Conservation (phyloP, 306 rosid genomes). For the Pyrus communis region DNA sequence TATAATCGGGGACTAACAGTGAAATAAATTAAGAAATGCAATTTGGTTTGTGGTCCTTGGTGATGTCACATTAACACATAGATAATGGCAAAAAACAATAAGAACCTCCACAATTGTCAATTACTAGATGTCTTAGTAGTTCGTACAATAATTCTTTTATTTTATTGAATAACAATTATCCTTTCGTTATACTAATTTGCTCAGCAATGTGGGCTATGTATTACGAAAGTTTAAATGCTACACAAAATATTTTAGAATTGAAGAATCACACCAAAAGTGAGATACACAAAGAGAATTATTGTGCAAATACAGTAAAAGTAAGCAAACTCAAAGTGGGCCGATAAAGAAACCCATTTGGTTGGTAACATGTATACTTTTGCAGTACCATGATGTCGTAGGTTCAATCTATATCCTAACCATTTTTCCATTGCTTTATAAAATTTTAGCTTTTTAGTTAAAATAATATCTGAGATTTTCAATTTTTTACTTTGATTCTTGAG, state of each 20-base stretch:
- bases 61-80: neutral
- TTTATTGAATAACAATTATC: neutral
- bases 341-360: too few relatives aligned
- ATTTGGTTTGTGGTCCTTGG: neutral
- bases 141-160: neutral
- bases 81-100: neutral
- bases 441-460: too few relatives aligned
- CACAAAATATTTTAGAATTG: too few relatives aligned
- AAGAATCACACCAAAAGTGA: too few relatives aligned
- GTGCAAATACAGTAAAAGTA: too few relatives aligned
- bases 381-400: too few relatives aligned
- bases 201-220: neutral
- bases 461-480: accelerated
- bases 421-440: too few relatives aligned
- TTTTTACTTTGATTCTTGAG: accelerated
- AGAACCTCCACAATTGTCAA: neutral
- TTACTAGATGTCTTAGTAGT: neutral
- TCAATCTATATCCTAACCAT: too few relatives aligned
- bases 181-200: neutral
- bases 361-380: too few relatives aligned
- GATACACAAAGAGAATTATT: too few relatives aligned
- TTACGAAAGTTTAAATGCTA: too few relatives aligned
- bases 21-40: neutral
- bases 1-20: neutral
- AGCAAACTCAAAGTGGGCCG: too few relatives aligned